Base-by-base conservation (phyloP, 352 stramenopile genomes). In the Lagenidium giganteum region DNA sequence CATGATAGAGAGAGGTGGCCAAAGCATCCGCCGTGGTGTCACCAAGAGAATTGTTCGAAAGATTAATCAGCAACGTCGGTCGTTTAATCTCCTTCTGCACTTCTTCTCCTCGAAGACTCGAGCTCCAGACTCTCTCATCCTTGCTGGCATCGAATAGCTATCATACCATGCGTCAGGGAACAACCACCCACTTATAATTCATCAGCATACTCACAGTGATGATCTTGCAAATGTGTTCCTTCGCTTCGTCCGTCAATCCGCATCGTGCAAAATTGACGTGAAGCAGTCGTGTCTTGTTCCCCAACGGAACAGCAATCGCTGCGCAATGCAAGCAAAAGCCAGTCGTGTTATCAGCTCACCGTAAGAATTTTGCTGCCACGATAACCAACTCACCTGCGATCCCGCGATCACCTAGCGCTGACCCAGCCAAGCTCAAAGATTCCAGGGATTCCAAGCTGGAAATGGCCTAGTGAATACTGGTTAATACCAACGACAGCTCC, bases 101-200 rank as follows among this genome's bases (percentile, higher is more conserved):
- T 8, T 24, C 20, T 44, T 67, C 51, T 2, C 63, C 67, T 26
- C 72, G 64, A 22, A 85, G 43, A 28, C 67, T 83, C 16, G 69
- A 71, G 33, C 67, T 85, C 70, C 72, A 85, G 8, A 66, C 65
- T 0, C 42, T 36, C 41, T 81, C 70, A 47, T 85, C 72, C 11
- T 73, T 70, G 17, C 61, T 57, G 11, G 72, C 61, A 18, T 65
- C 70, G 23, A 81, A 63, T 17, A 85, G 58, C 72, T 85, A 28
- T 22, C 17, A 1, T 4, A 37, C 8, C 13, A 41, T 27, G 42
- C 7, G 24, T 16, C 17, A 13, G 11, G 18, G 35, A 29, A 5
- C 12, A 27, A n/a, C n/a, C n/a, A n/a, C n/a, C n/a, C n/a, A n/a
- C n/a, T n/a, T n/a, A n/a, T n/a, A n/a, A n/a, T n/a, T 26, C 3